Evolutionary conservation across 2,329 filamentous ascomycete species (phyloP), one percentile per base, ranked within the genome.

Genomic region (Knoxdaviesia proteae): DNA sequence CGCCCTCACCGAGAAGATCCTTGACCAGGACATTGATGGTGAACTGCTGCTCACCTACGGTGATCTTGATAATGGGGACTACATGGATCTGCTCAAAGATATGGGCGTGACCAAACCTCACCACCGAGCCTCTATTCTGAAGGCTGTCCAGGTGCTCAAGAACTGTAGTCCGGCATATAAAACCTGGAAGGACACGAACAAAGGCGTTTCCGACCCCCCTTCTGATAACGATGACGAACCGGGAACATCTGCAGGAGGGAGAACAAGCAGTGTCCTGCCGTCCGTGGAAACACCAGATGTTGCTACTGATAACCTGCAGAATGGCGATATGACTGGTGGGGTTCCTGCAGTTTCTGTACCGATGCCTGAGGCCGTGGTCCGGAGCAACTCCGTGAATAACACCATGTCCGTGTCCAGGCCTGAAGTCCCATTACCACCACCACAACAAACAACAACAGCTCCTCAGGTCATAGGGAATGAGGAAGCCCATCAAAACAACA

Each of bases 1-100:
- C 0, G 41, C 54, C 0, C 63, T 92, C 3, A 69, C 74, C 45
- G 52, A 54, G 20, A 61, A 60, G 5, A 57, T 92, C 5, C 61
- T 66, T 6, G 67, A 77, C 1, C 67, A 83, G 43, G 65, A 76
- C 6, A 62, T 88, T 5, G 72, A 77, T 43, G 83, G 83, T 1
- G 63, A 71, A 38, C 64, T 68, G 0, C 62, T 87, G 0, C 60
- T 88, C 1, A 71, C 68, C 0, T 67, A 59, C 30, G 62, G 68
- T 34, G 40, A 46, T 31, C 38, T 46, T 29, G 62, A 78, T 7
- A 57, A 69, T 29, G 61, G 62, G 36, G 58, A 61, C 1, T 57
- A 75, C 9, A 56, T 62, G 8, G 64, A 74, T 34, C 55, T 75
- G 9, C 63, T 63, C 48, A 47, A 56, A 3, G 69, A 71, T 6